A percentile compares a stretch with the other conserved stretches of the same genome.
These are phyloP conservation scores for Stemphylium lycopersici DNA, from an alignment of 2,329 filamentous ascomycete genomes.

Conservation along the genomic window DNA sequence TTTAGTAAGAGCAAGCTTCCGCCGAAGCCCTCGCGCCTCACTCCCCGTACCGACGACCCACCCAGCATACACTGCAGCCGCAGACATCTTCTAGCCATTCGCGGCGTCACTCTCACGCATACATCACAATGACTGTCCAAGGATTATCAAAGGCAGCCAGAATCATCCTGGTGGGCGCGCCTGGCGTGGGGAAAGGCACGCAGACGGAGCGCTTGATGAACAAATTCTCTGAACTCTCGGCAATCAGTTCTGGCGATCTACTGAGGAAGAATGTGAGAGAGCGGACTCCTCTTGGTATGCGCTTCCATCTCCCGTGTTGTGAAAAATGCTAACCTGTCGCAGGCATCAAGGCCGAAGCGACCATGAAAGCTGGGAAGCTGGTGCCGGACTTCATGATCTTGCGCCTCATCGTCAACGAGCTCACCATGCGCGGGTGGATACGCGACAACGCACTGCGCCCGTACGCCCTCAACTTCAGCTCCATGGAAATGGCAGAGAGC, in stretches of 20 bases:
- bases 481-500: constrained; percentile 37
- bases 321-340: constrained; percentile 22
- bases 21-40: constrained; percentile 33
- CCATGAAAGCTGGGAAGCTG: constrained; percentile 87
- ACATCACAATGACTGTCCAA: constrained; percentile 28
- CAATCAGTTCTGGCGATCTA: constrained; percentile 93
- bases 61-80: constrained; percentile 11
- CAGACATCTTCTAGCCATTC: background rate
- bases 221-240: constrained; percentile 85
- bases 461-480: constrained; percentile 53
- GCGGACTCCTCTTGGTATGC: constrained; percentile 79
- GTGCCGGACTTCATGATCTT: constrained; percentile 92
- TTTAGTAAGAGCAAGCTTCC: constrained; percentile 27
- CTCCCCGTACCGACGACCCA: constrained; percentile 18
- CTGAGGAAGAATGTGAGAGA: constrained; percentile 91
- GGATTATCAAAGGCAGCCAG: constrained; percentile 71
- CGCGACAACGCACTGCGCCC: constrained; percentile 55
- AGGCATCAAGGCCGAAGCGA: constrained; percentile 90
- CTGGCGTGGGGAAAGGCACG: constrained; percentile 96
- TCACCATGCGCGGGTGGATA: constrained; percentile 85
- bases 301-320: constrained; percentile 6
- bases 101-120: background rate
- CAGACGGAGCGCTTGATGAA: constrained; percentile 88
- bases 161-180: constrained; percentile 92
- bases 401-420: constrained; percentile 87